Evolutionary conservation across 208 protist genomes (phyloP).

Genomic region (Acanthamoeba castellanii): DNA sequence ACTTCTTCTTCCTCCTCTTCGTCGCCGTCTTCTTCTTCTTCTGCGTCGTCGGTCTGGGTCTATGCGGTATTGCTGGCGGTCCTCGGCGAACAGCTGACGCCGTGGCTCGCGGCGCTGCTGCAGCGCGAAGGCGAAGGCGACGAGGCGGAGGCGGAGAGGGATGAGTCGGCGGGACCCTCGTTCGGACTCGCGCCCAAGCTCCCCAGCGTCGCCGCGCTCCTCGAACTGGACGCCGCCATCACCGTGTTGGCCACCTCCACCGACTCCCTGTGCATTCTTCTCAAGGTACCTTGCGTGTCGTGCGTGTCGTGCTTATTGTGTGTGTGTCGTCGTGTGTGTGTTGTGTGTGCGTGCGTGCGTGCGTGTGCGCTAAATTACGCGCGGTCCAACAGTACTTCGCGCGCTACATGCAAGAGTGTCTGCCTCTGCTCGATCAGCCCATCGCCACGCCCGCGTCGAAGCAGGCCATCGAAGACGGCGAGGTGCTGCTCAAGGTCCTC

Average conservation of each 20-base stretch:
- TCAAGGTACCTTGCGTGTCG: neutral
- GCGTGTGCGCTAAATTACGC: neutral
- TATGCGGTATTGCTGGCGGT: neutral
- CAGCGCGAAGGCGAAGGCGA: neutral
- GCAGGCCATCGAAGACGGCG: conserved; percentile 53
- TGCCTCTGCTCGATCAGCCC: conserved; percentile 40
- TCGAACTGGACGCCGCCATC: conserved; percentile 35
- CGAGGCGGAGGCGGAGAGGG: neutral
- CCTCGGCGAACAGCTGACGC: neutral
- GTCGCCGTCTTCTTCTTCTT: neutral
- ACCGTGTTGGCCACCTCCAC: conserved; percentile 29
- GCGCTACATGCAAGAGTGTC: conserved; percentile 42
- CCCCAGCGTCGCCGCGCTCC: neutral
- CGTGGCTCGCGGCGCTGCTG: neutral
- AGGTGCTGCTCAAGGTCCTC: conserved; percentile 45
- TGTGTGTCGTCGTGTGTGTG: neutral
- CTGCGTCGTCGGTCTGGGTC: neutral
- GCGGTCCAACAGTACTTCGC: neutral
- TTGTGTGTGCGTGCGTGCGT: neutral
- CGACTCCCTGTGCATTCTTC: neutral
- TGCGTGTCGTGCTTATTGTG: no score
- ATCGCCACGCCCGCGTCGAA: conserved; percentile 38
- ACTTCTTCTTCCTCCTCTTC: neutral
- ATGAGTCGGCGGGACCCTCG: neutral
- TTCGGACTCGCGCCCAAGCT: conserved; percentile 37